These are phyloP conservation scores for Syzygium aromaticum DNA, from an alignment of 345 rosid genomes.

Conservation along the genomic window DNA sequence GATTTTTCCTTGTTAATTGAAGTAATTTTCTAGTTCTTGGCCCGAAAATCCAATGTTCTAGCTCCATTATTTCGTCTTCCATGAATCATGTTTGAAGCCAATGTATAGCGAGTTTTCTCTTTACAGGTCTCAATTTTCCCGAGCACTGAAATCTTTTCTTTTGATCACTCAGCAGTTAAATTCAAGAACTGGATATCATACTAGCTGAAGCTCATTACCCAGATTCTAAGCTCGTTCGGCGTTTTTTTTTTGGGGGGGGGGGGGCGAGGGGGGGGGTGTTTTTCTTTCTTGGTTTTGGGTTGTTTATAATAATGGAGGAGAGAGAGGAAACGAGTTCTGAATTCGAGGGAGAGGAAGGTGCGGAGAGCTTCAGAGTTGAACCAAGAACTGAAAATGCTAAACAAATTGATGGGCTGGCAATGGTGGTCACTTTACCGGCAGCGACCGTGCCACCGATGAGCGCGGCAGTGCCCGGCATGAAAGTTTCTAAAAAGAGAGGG, in stretches of 20 bases:
- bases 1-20: background rate
- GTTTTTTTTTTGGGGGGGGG: too few species aligned
- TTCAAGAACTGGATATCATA: background rate
- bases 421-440: background rate
- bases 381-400: slow-evolving; percentile 43
- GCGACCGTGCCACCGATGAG: background rate
- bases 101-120: background rate
- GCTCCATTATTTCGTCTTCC: background rate
- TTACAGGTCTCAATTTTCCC: background rate
- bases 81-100: background rate
- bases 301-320: slow-evolving; percentile 46
- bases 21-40: background rate
- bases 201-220: background rate
- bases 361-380: slow-evolving; percentile 34
- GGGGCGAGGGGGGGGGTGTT: too few species aligned
- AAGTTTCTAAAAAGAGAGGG: slow-evolving; percentile 77
- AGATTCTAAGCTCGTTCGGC: slow-evolving; percentile 8
- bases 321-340: slow-evolving; percentile 36
- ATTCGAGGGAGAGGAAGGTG: slow-evolving; percentile 42
- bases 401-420: slow-evolving; percentile 18
- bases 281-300: slow-evolving; percentile 8
- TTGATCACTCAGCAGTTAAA: background rate
- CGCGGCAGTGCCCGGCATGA: slow-evolving; percentile 8
- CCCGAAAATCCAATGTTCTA: background rate
- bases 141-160: background rate